These are phyloP conservation scores for Aspergillus glaucus DNA, from an alignment of 2,329 filamentous ascomycete species.

Conservation along the genomic window DNA sequence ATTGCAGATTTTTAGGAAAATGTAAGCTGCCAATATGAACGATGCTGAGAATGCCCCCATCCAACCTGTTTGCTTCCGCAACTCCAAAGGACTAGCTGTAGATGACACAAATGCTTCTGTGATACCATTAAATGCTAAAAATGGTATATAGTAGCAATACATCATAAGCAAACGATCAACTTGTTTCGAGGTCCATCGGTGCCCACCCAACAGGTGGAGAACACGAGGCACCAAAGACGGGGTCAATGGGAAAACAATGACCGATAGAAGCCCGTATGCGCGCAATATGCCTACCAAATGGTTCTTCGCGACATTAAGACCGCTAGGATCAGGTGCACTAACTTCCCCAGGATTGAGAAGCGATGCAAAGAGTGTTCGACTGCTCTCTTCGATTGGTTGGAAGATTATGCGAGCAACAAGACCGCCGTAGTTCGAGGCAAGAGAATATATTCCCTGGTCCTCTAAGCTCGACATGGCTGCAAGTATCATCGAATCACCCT, in stretches of 20 bases:
- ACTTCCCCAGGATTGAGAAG: slow-evolving; percentile 50
- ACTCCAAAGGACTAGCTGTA: slow-evolving; percentile 67
- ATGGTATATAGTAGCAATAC: slow-evolving; percentile 90
- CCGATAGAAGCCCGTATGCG: slow-evolving; percentile 67
- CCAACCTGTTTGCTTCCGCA: slow-evolving; percentile 71
- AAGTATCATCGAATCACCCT: slow-evolving; percentile 88
- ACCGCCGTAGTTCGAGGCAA: slow-evolving; percentile 92
- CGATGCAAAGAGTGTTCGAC: slow-evolving; percentile 80
- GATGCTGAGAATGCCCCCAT: slow-evolving; percentile 75
- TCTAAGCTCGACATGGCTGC: slow-evolving; percentile 67
- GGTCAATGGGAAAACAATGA: slow-evolving; percentile 62
- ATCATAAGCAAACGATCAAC: slow-evolving; percentile 67
- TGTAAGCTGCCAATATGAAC: slow-evolving; percentile 68
- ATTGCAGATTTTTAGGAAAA: slow-evolving; percentile 63
- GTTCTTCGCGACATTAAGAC: slow-evolving; percentile 22
- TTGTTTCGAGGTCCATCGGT: slow-evolving; percentile 66
- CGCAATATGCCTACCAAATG: slow-evolving; percentile 51
- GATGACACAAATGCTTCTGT: slow-evolving; percentile 89
- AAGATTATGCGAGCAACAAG: slow-evolving; percentile 83
- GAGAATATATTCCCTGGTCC: slow-evolving; percentile 83
- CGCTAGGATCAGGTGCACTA: slow-evolving; percentile 9
- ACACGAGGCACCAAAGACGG: slow-evolving; percentile 69
- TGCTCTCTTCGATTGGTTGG: slow-evolving; percentile 92
- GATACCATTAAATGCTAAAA: slow-evolving; percentile 86
- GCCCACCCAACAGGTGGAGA: slow-evolving; percentile 68